Base-by-base conservation (phyloP, 805 yeast genomes). In the Yamadazyma nakazawae region DNA sequence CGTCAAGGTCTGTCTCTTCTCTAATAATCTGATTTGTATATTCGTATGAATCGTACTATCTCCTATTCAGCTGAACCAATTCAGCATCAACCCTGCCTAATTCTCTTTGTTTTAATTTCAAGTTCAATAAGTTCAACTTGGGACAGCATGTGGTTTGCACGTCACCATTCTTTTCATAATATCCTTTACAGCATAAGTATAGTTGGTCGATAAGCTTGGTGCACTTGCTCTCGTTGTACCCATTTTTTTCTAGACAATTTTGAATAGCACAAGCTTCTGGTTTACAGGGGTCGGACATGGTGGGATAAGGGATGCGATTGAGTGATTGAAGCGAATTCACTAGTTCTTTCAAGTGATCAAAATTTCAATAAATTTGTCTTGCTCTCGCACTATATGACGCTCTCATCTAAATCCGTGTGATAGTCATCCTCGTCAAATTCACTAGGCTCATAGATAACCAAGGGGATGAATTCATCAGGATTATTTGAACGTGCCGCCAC, bases 201-300 rank as follows among this genome's bases (percentile, higher is more conserved):
- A 90, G 66, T 40, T 75, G 70, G 58, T 85, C 90, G 30, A 91
- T 88, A 10, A 76, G 66, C 48, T 74, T 71, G 8, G 88, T 76
- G 61, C 97, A 90, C 55, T 78, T 82, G 6, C 86, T 62, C 60
- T 91, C 97, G 61, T 87, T 75, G 65, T 81, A 90, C 34, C 78
- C 75, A 53, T 76, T 75, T 21, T 66, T 59, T 43, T 78, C 76
- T 9, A 90, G 67, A 59, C 97, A 90, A 54, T 84, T 85, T 63
- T 88, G 96, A 34, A 88, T 88, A 2, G 81, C 82, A 67, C 96
- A 88, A 2, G 96, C 96, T 52, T 84, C 76, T 5, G 85, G 75
- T 59, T 86, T 86, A 64, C 96, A 88, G 2, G 85, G 79, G 18
- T 45, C 47, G 10, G 40, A 25, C 35, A 16, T 26, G 32, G 13